These are phyloP conservation scores for Scleroderma bovista DNA, from an alignment of 768 basidiomycete species.

Conservation along the genomic window DNA sequence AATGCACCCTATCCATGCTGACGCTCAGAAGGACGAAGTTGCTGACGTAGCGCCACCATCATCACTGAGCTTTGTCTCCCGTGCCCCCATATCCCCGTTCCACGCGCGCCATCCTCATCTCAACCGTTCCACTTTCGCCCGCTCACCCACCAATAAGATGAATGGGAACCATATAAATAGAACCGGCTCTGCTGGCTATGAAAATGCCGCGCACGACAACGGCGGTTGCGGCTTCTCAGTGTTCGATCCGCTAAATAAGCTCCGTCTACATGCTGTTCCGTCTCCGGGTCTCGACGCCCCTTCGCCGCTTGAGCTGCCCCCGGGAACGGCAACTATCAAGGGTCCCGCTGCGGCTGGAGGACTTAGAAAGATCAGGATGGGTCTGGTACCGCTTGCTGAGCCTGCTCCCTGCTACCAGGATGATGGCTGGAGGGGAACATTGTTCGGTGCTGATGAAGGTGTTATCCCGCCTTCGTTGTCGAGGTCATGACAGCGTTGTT, in stretches of 20 bases:
- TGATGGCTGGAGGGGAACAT: not conserved
- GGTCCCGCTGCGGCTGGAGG: not conserved
- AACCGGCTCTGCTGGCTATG: not conserved
- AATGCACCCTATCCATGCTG: not conserved
- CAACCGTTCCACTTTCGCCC: not conserved
- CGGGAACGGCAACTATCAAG: not conserved
- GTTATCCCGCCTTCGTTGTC: not conserved
- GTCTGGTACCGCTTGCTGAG: conserved; percentile 1
- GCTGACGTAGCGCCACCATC: too few species aligned
- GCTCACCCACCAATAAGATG: not conserved
- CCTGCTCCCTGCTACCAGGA: not conserved
- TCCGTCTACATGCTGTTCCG: conserved; percentile 1
- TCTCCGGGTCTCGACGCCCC: conserved; percentile 1
- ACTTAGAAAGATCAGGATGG: not conserved
- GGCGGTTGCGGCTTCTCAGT: not conserved
- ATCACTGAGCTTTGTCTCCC: not conserved
- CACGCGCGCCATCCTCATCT: conserved; percentile 4
- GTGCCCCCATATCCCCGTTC: conserved; percentile 1
- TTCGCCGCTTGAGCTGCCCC: conserved; percentile 1
- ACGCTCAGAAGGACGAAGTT: too few species aligned
- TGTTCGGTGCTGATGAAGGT: not conserved
- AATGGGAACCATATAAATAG: not conserved
- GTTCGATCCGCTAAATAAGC: not conserved
- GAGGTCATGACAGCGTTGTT: not conserved
- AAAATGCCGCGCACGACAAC: not conserved